Percentiles rank a stretch among this genome's conserved stretches.
phyloP scores from a whole-genome alignment of 495 filamentous ascomycete genomes.

The Penicillium longicatenatum region DNA sequence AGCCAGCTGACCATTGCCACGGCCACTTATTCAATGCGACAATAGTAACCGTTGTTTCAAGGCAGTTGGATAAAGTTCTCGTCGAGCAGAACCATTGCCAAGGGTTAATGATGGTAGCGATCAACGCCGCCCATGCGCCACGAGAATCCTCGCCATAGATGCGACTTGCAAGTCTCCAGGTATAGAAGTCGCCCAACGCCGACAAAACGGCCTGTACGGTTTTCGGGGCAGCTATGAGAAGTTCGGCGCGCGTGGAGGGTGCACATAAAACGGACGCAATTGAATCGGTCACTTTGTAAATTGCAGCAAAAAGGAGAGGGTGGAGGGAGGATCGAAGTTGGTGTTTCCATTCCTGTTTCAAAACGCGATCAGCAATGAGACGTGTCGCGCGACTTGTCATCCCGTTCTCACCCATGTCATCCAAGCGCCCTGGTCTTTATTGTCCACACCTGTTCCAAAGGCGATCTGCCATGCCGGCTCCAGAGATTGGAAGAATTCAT shows the following conservation, averaged over 20 bases:
- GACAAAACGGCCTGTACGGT: constrained; percentile 75
- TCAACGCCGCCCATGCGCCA: constrained; percentile 63
- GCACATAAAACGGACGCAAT: constrained; percentile 51
- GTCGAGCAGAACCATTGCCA: constrained; percentile 98
- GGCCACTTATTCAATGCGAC: constrained; percentile 84
- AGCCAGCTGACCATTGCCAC: constrained; percentile 63
- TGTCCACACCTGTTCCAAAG: constrained; percentile 58
- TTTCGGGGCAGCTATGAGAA: constrained; percentile 74
- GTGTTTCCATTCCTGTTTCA: constrained; percentile 83
- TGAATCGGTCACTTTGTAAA: constrained; percentile 64
- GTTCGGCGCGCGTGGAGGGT: constrained; percentile 53
- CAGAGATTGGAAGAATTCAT: constrained; percentile 95
- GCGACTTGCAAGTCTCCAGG: constrained; percentile 76
- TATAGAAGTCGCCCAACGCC: constrained; percentile 81
- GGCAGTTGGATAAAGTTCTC: constrained; percentile 87
- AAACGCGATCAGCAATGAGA: background rate
- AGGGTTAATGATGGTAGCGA: constrained; percentile 76
- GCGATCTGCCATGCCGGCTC: constrained; percentile 93
- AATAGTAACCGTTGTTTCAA: constrained; percentile 86
- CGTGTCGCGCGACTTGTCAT: background rate
- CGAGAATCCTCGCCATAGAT: constrained; percentile 69
- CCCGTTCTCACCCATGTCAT: constrained; percentile 81
- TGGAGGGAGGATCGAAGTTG: constrained; percentile 90
- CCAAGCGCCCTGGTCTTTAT: constrained; percentile 72
- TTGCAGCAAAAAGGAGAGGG: constrained; percentile 76